Conservation (phyloP, 2,329 filamentous ascomycete genomes). For the Colletotrichum phormii region DNA sequence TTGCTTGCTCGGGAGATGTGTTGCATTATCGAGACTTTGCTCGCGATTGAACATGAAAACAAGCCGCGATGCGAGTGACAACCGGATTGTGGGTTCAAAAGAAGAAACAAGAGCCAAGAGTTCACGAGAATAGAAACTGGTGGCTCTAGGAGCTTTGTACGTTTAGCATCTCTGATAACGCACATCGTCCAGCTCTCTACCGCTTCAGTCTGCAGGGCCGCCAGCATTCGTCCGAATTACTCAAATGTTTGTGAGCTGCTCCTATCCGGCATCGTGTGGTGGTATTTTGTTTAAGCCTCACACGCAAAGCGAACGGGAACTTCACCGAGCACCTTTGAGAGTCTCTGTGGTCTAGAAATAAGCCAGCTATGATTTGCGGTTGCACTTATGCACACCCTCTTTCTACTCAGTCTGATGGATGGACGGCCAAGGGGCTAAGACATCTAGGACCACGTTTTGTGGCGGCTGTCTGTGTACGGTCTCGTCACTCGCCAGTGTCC, state of each 20-base stretch:
- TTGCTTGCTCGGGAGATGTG: not conserved
- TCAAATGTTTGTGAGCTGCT: not conserved
- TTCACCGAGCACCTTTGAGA: not conserved
- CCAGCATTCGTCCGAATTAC: constrained; percentile 14
- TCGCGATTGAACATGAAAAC: not conserved
- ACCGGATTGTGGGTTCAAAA: not conserved
- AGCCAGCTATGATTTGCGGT: constrained; percentile 8
- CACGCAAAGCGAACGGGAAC: not conserved
- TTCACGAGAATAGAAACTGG: constrained; percentile 26
- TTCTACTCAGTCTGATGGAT: not conserved
- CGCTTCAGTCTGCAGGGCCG: not conserved
- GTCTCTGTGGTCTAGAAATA: not conserved
- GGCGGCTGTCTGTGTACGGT: constrained; percentile 4
- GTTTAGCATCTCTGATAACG: constrained; percentile 2
- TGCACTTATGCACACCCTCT: constrained; percentile 1
- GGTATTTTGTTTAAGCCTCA: not conserved
- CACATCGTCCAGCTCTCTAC: not conserved
- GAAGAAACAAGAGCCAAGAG: constrained; percentile 13
- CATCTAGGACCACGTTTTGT: constrained; percentile 11
- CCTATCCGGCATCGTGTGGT: constrained; percentile 18
- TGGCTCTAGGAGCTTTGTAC: constrained; percentile 15
- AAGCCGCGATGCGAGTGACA: not conserved
- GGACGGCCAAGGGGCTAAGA: constrained; percentile 13
- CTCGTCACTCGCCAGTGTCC: not conserved
- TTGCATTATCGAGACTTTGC: constrained; percentile 13